Evolutionary conservation across 306 rosid genomes (phyloP).

Genomic region (Leucaena leucocephala): DNA sequence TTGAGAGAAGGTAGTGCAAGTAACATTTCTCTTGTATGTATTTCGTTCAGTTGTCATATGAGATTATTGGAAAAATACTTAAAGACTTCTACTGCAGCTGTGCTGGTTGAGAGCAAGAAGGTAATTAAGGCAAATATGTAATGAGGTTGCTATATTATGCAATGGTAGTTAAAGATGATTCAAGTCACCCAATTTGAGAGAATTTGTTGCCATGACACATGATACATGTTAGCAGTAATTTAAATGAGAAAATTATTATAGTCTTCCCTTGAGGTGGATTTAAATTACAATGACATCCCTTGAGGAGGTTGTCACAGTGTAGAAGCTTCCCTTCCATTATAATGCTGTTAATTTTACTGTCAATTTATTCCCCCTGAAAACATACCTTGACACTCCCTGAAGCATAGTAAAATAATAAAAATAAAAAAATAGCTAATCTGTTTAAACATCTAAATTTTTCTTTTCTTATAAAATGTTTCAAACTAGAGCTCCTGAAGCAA

Average conservation of each 20-base stretch:
- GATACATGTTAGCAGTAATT: neutral
- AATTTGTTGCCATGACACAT: constrained; percentile 9
- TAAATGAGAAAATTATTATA: neutral
- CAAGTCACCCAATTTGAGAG: constrained; percentile 2
- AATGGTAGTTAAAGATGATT: neutral
- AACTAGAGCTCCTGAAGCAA: neutral
- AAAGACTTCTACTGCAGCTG: neutral
- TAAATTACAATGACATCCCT: neutral
- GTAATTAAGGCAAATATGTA: neutral
- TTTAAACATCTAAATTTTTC: neutral
- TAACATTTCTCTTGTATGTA: neutral
- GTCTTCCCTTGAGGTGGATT: neutral
- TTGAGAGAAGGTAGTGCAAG: neutral
- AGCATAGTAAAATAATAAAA: neutral
- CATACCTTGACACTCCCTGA: neutral
- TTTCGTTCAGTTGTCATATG: neutral
- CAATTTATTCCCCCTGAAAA: neutral
- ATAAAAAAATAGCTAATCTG: neutral
- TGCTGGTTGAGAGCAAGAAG: neutral
- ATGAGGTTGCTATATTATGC: neutral
- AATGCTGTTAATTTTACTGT: neutral
- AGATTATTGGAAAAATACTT: neutral
- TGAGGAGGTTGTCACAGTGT: neutral
- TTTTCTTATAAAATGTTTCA: neutral
- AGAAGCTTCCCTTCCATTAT: neutral